phyloP scores from a whole-genome alignment of 2,329 filamentous ascomycete genomes.

The Hypoxylon sp. region DNA sequence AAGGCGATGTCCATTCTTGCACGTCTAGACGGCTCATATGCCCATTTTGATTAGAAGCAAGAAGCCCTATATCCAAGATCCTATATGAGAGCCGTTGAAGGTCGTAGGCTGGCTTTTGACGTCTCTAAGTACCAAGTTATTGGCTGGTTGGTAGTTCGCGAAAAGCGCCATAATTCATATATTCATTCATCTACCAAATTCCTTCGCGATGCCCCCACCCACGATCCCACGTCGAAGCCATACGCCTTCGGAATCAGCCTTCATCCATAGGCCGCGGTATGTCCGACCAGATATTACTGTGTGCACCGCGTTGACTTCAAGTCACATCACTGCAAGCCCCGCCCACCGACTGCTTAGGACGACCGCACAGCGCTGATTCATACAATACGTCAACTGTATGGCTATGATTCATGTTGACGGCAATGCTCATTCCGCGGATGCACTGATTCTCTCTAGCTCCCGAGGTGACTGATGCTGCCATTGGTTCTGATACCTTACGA shows the following conservation, averaged over 20 bases:
- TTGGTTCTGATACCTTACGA: constrained; percentile 19
- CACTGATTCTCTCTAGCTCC: constrained; percentile 1
- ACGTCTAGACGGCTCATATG: constrained; percentile 4
- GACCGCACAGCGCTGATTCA: constrained; percentile 7
- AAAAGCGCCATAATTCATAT: constrained; percentile 13
- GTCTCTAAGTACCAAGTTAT: neutral
- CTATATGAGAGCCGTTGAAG: constrained; percentile 10
- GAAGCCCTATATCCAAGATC: neutral
- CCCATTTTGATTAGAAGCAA: constrained; percentile 2
- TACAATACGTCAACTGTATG: neutral
- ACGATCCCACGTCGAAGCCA: constrained; percentile 13
- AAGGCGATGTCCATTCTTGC: neutral
- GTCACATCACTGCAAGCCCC: constrained; percentile 19
- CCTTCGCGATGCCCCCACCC: neutral
- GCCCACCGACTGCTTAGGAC: constrained; percentile 10
- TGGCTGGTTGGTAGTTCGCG: constrained; percentile 6
- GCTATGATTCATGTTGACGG: constrained; percentile 12
- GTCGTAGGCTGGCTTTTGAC: constrained; percentile 4
- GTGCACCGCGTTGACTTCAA: constrained; percentile 4
- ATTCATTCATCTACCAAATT: constrained; percentile 6
- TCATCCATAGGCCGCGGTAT: constrained; percentile 5
- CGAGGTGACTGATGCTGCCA: constrained; percentile 7
- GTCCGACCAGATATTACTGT: constrained; percentile 11
- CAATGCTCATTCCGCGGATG: constrained; percentile 20
- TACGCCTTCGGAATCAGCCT: constrained; percentile 10